Evolutionary conservation across 768 basidiomycete genomes (phyloP).

Genomic region (Suillus bovinus): DNA sequence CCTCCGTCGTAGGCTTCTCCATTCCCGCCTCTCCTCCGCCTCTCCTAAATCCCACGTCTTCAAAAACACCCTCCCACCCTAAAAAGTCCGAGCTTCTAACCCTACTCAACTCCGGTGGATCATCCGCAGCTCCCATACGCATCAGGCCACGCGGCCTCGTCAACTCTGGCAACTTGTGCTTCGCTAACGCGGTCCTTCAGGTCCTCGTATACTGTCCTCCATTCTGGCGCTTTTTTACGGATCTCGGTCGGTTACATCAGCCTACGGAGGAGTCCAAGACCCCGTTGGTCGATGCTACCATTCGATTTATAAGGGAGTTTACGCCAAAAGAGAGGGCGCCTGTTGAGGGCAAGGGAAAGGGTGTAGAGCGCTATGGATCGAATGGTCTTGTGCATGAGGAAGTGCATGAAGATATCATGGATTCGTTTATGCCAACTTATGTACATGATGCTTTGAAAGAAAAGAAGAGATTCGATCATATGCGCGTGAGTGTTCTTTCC

Average conservation of each 20-base stretch:
- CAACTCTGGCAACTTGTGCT: conserved; percentile 97
- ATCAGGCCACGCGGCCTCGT: conserved; percentile 80
- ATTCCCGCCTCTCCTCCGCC: conserved; percentile 50
- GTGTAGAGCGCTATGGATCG: conserved; percentile 33
- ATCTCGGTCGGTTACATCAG: conserved; percentile 58
- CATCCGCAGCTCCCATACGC: conserved; percentile 23
- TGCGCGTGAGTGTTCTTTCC: conserved; percentile 62
- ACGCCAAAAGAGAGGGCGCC: conserved; percentile 23
- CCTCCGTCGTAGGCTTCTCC: conserved; percentile 73
- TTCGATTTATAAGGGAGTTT: conserved; percentile 82
- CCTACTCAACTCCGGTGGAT: conserved; percentile 48
- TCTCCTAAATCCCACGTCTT: conserved; percentile 19
- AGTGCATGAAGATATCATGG: conserved; percentile 51
- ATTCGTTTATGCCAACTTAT: conserved; percentile 81
- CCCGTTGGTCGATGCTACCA: conserved; percentile 67
- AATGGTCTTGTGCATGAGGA: conserved; percentile 26
- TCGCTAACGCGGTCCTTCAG: conserved; percentile 93
- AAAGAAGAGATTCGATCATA: conserved; percentile 90
- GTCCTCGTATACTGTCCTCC: conserved; percentile 87
- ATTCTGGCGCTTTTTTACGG: conserved; percentile 76
- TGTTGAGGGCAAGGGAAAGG: conserved; percentile 38
- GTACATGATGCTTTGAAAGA: conserved; percentile 93
- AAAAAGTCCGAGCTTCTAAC: conserved; percentile 53
- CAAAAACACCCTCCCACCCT: conserved; percentile 31
- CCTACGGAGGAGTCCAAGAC: conserved; percentile 34